These are phyloP conservation scores for Talaromyces proteolyticus DNA, from an alignment of 495 filamentous ascomycete genomes.

Conservation along the genomic window DNA sequence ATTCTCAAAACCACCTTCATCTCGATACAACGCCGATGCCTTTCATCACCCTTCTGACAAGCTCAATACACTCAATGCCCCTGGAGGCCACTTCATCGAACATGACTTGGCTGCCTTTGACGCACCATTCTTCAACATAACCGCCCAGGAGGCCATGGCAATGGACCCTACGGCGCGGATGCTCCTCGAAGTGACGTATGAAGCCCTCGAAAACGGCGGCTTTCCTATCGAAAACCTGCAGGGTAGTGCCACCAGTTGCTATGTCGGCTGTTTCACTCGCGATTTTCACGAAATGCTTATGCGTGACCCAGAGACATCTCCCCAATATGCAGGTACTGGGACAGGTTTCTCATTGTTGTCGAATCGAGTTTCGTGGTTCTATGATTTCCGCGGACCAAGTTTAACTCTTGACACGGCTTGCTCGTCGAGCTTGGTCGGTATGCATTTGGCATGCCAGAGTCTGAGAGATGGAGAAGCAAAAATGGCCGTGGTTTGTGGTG, in stretches of 20 bases:
- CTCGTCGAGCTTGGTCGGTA: conserved; percentile 29
- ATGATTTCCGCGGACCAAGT: conserved; percentile 18
- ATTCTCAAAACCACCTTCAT: conserved; percentile 16
- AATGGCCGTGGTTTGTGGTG: conserved; percentile 17
- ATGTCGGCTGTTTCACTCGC: no score
- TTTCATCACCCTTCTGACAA: conserved; percentile 31
- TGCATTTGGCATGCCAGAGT: conserved; percentile 20
- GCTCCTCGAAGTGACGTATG: conserved; percentile 34
- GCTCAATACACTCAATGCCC: conserved; percentile 7
- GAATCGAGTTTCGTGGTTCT: conserved; percentile 18
- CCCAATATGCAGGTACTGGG: conserved; percentile 29
- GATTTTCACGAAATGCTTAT: no score
- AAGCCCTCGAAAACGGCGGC: conserved; percentile 15
- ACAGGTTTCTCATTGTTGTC: conserved; percentile 23
- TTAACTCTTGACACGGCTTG: conserved; percentile 39
- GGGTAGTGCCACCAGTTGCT: no score
- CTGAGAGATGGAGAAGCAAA: conserved; percentile 18
- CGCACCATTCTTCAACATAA: conserved; percentile 46
- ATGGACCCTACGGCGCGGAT: conserved; percentile 33
- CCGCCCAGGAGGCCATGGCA: conserved; percentile 30
- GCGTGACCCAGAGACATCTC: conserved; percentile 20
- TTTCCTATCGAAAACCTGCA: no score
- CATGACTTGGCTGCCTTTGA: conserved; percentile 31
- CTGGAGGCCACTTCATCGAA: conserved; percentile 25
- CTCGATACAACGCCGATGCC: conserved; percentile 30